A percentile compares a stretch with the other conserved stretches of the same genome.
Conservation (phyloP, 257 asterid genomes). For the Henckelia pumila region DNA sequence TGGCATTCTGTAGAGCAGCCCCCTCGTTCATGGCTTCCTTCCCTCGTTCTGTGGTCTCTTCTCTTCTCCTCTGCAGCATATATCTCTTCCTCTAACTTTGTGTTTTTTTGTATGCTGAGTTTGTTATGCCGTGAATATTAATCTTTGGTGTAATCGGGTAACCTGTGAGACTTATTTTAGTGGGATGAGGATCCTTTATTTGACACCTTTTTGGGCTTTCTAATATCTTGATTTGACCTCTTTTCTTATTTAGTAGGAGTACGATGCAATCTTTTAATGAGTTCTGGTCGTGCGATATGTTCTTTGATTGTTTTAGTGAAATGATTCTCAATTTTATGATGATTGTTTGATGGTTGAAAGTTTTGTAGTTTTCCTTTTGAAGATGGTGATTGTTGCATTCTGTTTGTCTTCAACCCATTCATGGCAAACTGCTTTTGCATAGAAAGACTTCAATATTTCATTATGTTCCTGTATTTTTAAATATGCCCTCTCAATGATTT, state of each 20-base stretch:
- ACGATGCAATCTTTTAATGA: not conserved
- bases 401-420: constrained; percentile 1
- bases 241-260: not conserved
- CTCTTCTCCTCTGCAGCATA: not conserved
- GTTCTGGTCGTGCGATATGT: not conserved
- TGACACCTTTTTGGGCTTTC: not conserved
- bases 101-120: not conserved
- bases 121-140: not conserved
- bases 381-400: no score
- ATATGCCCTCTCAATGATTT: constrained; percentile 8
- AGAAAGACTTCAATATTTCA: not conserved
- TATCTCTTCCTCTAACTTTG: not conserved
- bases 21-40: constrained; percentile 53
- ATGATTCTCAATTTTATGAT: constrained; percentile 6
- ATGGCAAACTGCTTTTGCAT: constrained; percentile 10
- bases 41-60: constrained; percentile 48
- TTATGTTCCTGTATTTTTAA: not conserved
- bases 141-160: not conserved
- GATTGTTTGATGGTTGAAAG: constrained; percentile 4
- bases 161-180: not conserved
- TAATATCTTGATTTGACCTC: not conserved
- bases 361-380: no score
- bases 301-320: constrained; percentile 2
- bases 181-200: constrained; percentile 1
- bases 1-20: constrained; percentile 39